A percentile compares a stretch with the other conserved stretches of the same genome.
phyloP scores from a whole-genome alignment of 371 early-diverging fungal genomes.

The Circinella umbellata region DNA sequence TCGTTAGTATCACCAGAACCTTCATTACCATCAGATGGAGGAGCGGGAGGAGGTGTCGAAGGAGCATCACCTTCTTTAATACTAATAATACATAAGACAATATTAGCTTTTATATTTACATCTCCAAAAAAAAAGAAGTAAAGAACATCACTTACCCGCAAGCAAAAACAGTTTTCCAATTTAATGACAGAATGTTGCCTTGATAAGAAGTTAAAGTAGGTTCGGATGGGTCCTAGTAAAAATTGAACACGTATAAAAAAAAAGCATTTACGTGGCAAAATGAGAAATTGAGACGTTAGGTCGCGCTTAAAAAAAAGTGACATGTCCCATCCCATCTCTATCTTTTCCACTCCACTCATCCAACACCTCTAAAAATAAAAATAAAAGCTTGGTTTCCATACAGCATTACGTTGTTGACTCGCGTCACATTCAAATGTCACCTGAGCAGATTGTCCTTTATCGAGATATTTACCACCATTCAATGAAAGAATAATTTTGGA shows the following conservation, averaged over 20 bases:
- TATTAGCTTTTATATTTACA: background rate
- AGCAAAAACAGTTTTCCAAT: constrained; percentile 53
- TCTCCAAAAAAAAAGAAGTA: too few species aligned
- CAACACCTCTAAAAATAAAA: too few species aligned
- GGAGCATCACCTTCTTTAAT: constrained; percentile 29
- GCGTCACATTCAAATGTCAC: constrained; percentile 27
- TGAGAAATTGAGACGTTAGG: too few species aligned
- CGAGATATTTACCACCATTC: constrained; percentile 21
- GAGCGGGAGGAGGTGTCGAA: constrained; percentile 21
- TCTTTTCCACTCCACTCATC: background rate
- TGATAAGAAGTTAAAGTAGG: constrained; percentile 39
- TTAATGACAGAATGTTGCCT: constrained; percentile 38
- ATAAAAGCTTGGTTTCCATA: background rate
- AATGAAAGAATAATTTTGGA: constrained; percentile 18
- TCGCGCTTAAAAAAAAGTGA: too few species aligned
- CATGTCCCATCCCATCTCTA: background rate
- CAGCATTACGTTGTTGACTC: constrained; percentile 18
- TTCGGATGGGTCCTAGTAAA: constrained; percentile 25
- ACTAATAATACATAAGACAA: constrained; percentile 12
- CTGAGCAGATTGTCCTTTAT: constrained; percentile 23
- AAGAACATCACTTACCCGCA: constrained; percentile 41
- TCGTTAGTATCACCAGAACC: constrained; percentile 20
- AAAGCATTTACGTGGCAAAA: too few species aligned
- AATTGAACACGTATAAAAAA: background rate
- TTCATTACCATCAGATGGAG: constrained; percentile 16